Percentiles rank a stretch among this genome's conserved stretches.
Conservation (phyloP, 2,329 filamentous ascomycete species). For the Metarhizium brunneum region DNA sequence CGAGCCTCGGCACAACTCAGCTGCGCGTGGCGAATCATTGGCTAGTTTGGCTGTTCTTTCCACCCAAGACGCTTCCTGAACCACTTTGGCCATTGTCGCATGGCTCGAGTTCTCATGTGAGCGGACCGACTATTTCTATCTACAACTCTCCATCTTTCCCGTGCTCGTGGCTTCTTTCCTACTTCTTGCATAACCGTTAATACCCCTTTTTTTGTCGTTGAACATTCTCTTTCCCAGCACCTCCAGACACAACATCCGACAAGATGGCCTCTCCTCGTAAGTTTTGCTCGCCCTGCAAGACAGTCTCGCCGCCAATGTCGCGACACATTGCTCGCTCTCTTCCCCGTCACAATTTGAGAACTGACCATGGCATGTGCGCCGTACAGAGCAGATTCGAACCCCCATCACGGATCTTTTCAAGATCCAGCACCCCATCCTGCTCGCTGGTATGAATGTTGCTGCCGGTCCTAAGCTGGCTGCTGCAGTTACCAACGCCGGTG, state of each 20-base stretch:
- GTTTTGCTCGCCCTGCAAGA: not conserved
- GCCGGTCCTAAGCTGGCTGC: conserved; percentile 93
- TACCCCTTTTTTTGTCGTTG: not conserved
- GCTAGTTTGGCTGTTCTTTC: not conserved
- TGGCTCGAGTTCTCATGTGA: not conserved
- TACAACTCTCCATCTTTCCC: not conserved
- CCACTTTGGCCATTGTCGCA: not conserved
- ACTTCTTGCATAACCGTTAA: not conserved
- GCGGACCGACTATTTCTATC: not conserved
- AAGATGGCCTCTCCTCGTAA: conserved; percentile 12
- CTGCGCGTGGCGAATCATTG: not conserved
- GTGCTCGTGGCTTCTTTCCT: not conserved
- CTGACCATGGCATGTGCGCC: not conserved
- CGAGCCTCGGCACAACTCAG: conserved; percentile 6
- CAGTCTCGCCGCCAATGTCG: not conserved
- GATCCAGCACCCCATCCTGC: conserved; percentile 92
- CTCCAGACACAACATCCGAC: not conserved
- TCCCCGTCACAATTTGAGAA: not conserved
- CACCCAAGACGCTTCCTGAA: not conserved
- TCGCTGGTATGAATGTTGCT: conserved; percentile 98
- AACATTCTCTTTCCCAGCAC: not conserved
- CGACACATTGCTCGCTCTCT: not conserved
- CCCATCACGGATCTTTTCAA: conserved; percentile 90
- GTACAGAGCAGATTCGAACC: conserved; percentile 60
- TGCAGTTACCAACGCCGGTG: conserved; percentile 93